Evolutionary conservation across 139 green algal genomes (phyloP), one percentile per base, ranked within the genome.

Genomic region (Chlamydomonas sphaeroides): DNA sequence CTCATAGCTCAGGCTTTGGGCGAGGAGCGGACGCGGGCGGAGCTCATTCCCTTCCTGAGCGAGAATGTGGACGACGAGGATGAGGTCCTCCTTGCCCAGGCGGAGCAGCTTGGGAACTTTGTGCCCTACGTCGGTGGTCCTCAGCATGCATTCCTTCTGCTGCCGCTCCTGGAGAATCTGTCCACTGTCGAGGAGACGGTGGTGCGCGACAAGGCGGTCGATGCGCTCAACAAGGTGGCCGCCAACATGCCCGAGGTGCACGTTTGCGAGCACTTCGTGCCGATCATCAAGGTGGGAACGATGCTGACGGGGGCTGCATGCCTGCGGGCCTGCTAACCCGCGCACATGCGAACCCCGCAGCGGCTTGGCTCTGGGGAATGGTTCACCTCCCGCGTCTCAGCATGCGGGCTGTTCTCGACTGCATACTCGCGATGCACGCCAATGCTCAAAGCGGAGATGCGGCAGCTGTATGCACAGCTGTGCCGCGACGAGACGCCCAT

Each of bases 401-500:
- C 95, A 8, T 97, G 93, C 65, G 94, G 94, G 10, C 90, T 99
- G 6, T 98, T 99, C 80, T 72, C 93, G 30, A 90, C 92, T 1
- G 94, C 94, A 0, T 99, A 99, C 84, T 84, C 89, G 4, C 69
- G 85, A 5, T 65, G 79, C 39, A 86, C 88, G 21, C 53, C 88
- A 1, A 65, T 67, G 36, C 65, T 89, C 30, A 89, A 88, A 48
- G 53, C 74, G 23, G 93, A 99, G 56, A 89, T 99, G 74, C 90
- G 96, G 33, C 79, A 86, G 17, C 59, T 95, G 39, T 99, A 95
- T 75, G 68, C 84, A 2, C 76, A 92, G 65, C 89, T 99, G 53
- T 97, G 92, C 90, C 91, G 93, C 26, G 97, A 99, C 78, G 97
- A 99, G 74, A 99, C 98, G 36, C 97, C 97, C 42, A 99, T 99